phyloP scores from a whole-genome alignment of 148 eudicot species.

The Rhododendron kiyosumense region DNA sequence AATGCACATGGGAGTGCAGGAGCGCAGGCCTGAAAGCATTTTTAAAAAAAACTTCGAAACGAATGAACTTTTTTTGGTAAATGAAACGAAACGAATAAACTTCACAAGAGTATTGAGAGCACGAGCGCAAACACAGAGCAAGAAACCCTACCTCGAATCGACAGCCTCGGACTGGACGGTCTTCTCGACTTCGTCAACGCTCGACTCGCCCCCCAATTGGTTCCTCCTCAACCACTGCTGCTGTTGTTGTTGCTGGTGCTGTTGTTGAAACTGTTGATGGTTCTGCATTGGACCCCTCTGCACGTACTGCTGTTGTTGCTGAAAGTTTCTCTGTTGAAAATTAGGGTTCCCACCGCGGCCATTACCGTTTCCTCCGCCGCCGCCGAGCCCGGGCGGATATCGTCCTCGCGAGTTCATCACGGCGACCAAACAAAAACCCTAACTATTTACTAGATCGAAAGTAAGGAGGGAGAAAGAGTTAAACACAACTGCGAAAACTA shows the following conservation, averaged over 20 bases:
- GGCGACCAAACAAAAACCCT: constrained; percentile 3
- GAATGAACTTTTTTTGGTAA: background rate
- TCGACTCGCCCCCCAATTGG: constrained; percentile 35
- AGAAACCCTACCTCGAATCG: constrained; percentile 47
- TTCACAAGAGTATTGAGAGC: background rate
- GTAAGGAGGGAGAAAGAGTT: background rate
- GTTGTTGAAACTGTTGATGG: constrained; percentile 23
- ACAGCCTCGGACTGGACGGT: constrained; percentile 67
- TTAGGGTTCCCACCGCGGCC: constrained; percentile 59
- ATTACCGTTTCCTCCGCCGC: constrained; percentile 28
- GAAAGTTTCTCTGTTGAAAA: constrained; percentile 38
- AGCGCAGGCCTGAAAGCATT: background rate
- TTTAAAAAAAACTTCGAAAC: background rate
- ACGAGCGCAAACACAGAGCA: background rate
- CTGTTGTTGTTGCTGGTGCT: constrained; percentile 23
- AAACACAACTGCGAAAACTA: background rate
- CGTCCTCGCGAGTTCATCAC: constrained; percentile 31
- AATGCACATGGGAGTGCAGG: background rate
- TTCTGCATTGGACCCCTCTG: constrained; percentile 39
- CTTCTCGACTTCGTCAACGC: constrained; percentile 63
- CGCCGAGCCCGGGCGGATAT: constrained; percentile 75
- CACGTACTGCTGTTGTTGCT: constrained; percentile 31
- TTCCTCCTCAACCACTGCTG: constrained; percentile 67
- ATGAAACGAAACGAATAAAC: no score
- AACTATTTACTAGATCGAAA: background rate